Base-by-base conservation (phyloP, 2,329 filamentous ascomycete species). In the Fragosphaeria purpurea region DNA sequence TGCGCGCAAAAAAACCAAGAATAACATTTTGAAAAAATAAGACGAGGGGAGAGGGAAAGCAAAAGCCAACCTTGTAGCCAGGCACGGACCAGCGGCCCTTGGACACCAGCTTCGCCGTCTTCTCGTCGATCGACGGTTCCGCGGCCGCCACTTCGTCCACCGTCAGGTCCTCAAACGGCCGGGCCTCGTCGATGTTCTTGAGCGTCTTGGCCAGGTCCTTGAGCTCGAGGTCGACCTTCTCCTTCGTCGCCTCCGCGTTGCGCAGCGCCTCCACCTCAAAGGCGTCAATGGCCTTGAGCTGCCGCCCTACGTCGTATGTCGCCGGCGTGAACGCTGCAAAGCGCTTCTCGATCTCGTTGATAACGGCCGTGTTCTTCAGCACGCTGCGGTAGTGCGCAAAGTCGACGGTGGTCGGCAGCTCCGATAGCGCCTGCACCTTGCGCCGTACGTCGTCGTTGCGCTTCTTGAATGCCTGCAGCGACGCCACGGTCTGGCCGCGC, bases 81-180 rank as follows among this genome's bases (percentile, higher is more conserved):
- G 93, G 90, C 66, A 95, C 90, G 76, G 84, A 81, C 93, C 93
- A 98, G 82, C 89, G 88, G 70, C 91, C 91, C 85, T 94, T 96
- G 71, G 88, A 88, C 59, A 98, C 90, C 68, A 98, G 82, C 75
- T 93, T 83, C 64, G 83, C 75, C 63, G 91, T 95, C 80, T 94
- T 94, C 82, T 95, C 83, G 75, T 97, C 91, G 70, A 98, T 96
- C 61, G 95, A 91, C 63, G 93, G 90, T 70, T 90, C 88, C 63
- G 91, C 93, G 61, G 87, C 82, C 56, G 87, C 88, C 70, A 98
- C 86, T 66, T 98, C 93, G 70, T 97, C 93, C 69, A 97, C 90
- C 69, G 93, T 97, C 69, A 97, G 82, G 63, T 98, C 88, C 65
- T 96, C 90, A 68, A 97, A 97, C 56, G 91, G 88, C 71, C 93